These are phyloP conservation scores for Coffea canephora DNA, from an alignment of 257 asterid genomes.

Conservation along the genomic window DNA sequence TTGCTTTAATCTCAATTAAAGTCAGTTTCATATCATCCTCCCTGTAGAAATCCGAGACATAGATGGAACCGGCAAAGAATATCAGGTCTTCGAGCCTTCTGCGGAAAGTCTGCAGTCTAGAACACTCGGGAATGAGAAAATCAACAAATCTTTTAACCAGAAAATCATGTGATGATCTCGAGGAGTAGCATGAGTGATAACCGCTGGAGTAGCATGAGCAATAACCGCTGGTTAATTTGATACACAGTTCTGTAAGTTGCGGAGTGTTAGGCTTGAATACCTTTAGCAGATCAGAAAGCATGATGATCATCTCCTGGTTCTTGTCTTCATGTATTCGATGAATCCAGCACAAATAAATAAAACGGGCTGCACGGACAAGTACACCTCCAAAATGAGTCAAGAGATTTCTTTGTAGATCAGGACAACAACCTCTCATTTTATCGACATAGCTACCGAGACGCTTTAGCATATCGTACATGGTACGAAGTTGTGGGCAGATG, in stretches of 20 bases:
- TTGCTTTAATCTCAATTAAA: background rate
- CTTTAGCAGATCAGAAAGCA: background rate
- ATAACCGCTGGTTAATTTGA: background rate
- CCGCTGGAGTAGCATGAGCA: too few species aligned
- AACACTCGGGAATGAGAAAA: background rate
- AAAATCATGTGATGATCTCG: too few species aligned
- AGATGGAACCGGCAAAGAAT: background rate
- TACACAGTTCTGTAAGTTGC: background rate
- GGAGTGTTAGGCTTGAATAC: slow-evolving; percentile 4
- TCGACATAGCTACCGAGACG: too few species aligned
- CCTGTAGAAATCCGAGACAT: background rate
- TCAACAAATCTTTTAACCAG: background rate
- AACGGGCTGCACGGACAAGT: slow-evolving; percentile 2
- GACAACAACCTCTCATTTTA: background rate
- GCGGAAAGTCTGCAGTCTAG: background rate
- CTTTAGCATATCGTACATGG: too few species aligned
- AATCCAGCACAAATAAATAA: background rate
- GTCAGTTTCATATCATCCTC: background rate
- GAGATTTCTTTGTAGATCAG: background rate
- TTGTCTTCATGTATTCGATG: background rate
- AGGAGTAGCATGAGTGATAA: too few species aligned
- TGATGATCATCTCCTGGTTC: background rate
- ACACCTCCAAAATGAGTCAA: background rate
- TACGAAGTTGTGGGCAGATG: too few species aligned
- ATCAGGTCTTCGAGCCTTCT: background rate